Base-by-base conservation (phyloP, 441 rosid species). In the Brassica balearica region DNA sequence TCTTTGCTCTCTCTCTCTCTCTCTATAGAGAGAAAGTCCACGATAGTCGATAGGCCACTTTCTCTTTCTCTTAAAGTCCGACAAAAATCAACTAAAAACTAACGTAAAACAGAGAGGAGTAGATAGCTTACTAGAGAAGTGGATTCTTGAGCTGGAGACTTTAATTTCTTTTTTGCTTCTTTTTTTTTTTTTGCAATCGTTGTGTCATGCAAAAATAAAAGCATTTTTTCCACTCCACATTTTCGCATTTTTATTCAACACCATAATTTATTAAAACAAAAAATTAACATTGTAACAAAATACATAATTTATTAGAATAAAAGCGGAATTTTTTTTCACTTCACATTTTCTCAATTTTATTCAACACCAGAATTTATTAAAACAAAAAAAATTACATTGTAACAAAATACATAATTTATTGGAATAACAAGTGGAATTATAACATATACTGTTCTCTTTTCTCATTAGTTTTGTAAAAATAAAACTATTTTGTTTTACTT, bases 61-160 rank as follows among this genome's bases (percentile, higher is more conserved):
- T 72, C 77, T 78, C 77, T 78, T 73, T 78, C 69, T 72, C 77
- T 67, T 48, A 62, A 69, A 79, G 74, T 73, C 81, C 81, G 77
- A 78, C 81, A 78, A 78, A 71, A 78, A 59, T 65, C 74, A 78
- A 67, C 81, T 60, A 58, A 58, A 59, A 67, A 72, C 2, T 53
- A 64, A 51, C 70, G 70, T 77, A 70, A 63, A 70, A 38, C 66
- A 41, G 62, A 65, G 20, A 71, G 46, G 59, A 77, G 68, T 69
- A 69, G 69, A 66, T 58, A 17, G 60, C 17, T 55, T 29, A 46
- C 25, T 32, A 10, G 68, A 65, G 76, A 70, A 55, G 76, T 71
- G 81, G 72, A 65, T 38, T 65, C 23, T 72, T 77, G 55, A 72
- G 73, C 68, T 71, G 77, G 72, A 72, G 76, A 58, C 71, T 65